phyloP scores from a whole-genome alignment of 2,329 filamentous ascomycete species.

The Paraphoma sp. region DNA sequence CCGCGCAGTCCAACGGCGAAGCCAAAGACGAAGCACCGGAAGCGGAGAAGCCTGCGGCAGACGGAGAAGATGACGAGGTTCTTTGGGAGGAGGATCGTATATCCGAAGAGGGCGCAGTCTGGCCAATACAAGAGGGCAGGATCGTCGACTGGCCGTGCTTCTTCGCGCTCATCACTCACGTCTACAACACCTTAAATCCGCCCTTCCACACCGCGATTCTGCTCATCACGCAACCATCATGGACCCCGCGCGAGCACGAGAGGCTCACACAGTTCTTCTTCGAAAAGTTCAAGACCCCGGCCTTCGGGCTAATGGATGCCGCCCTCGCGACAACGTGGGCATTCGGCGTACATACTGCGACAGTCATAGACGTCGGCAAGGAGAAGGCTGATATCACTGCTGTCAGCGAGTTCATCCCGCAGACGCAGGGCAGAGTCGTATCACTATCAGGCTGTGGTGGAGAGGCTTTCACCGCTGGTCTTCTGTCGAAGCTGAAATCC shows the following conservation, averaged over 20 bases:
- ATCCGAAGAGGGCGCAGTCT: slow-evolving; percentile 86
- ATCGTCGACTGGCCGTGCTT: slow-evolving; percentile 93
- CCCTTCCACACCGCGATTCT: slow-evolving; percentile 94
- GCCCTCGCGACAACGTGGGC: slow-evolving; percentile 81
- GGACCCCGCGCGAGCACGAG: slow-evolving; percentile 88
- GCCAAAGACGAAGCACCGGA: slow-evolving; percentile 28
- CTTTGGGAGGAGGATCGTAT: slow-evolving; percentile 89
- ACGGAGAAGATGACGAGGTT: slow-evolving; percentile 63
- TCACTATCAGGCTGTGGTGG: slow-evolving; percentile 76
- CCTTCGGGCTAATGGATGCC: slow-evolving; percentile 88
- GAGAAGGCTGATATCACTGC: slow-evolving; percentile 94
- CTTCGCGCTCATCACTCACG: slow-evolving; percentile 89
- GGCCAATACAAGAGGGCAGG: slow-evolving; percentile 80
- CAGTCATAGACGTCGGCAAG: slow-evolving; percentile 88
- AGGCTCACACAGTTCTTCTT: slow-evolving; percentile 92
- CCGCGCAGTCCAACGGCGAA: slow-evolving; percentile 37
- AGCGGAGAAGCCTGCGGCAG: slow-evolving; percentile 37
- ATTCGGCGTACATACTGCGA: slow-evolving; percentile 82
- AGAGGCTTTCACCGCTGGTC: slow-evolving; percentile 79
- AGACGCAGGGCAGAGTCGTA: slow-evolving; percentile 70
- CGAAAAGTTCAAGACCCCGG: slow-evolving; percentile 94
- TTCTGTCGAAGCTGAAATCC: slow-evolving; percentile 69
- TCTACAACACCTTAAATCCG: slow-evolving; percentile 86
- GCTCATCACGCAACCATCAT: slow-evolving; percentile 86
- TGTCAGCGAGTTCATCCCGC: slow-evolving; percentile 80